Evolutionary conservation across 768 basidiomycete genomes (phyloP), one percentile per base, ranked within the genome.

Genomic region (Coprinopsis strossmayeri): DNA sequence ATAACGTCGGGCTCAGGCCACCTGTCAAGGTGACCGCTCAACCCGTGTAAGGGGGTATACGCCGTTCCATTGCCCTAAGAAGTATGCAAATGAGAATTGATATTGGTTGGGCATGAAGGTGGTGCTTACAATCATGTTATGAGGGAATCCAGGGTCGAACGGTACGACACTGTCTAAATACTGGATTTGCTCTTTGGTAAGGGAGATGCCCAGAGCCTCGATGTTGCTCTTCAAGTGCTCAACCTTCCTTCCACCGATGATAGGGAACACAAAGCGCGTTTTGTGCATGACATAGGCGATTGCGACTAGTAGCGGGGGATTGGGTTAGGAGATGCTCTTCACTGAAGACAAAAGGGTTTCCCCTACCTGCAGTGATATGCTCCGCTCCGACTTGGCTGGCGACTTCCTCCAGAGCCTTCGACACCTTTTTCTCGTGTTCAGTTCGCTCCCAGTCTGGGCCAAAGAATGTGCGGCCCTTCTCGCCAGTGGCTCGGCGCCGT

Each of bases 211-310:
- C 4, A 80, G 58, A 2, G 77, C 76, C 54, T 78, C 69, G 18
- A 79, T 48, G 55, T 79, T 82, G 37, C 69, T 68, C 35, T 63
- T 40, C 18, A 81, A 59, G 32, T 81, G 74, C 57, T 77, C 75
- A 34, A 77, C 61, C 55, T 78, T 81, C 44, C 76, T 66, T 0
- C 75, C 72, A 3, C 77, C 76, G 23, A 78, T 59, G 49, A 78
- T 65, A 0, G 76, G 76, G 61, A 79, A 78, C 0, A 77, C 74
- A 45, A 67, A 77, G 0, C 73, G 70, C 3, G 72, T 65, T 58
- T 79, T 81, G 35, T 78, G 73, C 62, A 80, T 62, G 10, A 80
- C 61, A 50, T 78, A 79, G 12, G 76, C 75, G 50, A 81, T 73
- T 9, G 76, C 76, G n/a, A n/a, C n/a, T n/a, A n/a, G 2, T 77